Conservation (phyloP, 306 rosid genomes). For the Argentina anserina region DNA sequence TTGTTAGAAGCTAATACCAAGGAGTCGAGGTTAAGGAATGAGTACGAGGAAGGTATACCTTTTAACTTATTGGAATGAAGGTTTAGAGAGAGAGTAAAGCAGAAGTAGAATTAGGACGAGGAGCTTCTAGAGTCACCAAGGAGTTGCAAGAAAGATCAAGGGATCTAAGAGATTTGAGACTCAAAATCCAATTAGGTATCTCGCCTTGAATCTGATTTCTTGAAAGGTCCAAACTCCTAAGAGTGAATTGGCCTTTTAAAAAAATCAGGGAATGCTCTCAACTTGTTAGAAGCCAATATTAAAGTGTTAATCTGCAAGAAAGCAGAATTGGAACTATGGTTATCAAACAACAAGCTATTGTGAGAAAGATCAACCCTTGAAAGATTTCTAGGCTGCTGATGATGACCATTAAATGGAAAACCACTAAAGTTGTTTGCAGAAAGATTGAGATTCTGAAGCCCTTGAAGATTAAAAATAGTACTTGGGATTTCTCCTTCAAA, state of each 20-base stretch:
- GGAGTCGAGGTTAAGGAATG: not conserved
- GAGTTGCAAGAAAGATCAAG: not conserved
- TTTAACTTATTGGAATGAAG: not conserved
- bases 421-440: too few species aligned
- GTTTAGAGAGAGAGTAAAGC: not conserved
- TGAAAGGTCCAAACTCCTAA: not conserved
- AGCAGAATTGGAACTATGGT: not conserved
- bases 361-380: conserved; percentile 14
- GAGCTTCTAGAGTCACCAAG: not conserved
- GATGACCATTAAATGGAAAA: conserved; percentile 1
- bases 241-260: not conserved
- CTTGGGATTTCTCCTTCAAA: conserved; percentile 40
- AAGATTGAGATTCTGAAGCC: not conserved
- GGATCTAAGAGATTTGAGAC: rapidly evolving
- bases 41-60: not conserved
- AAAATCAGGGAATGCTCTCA: not conserved
- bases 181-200: conserved; percentile 21
- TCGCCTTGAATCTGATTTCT: not conserved
- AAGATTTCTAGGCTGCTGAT: not conserved
- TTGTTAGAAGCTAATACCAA: not conserved
- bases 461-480: conserved; percentile 15
- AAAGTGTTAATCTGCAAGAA: not conserved
- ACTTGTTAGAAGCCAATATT: not conserved
- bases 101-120: not conserved
- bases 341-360: not conserved